A percentile compares a stretch with the other conserved stretches of the same genome.
These are phyloP conservation scores for Noccaea caerulescens DNA, from an alignment of 345 rosid species.

Conservation along the genomic window DNA sequence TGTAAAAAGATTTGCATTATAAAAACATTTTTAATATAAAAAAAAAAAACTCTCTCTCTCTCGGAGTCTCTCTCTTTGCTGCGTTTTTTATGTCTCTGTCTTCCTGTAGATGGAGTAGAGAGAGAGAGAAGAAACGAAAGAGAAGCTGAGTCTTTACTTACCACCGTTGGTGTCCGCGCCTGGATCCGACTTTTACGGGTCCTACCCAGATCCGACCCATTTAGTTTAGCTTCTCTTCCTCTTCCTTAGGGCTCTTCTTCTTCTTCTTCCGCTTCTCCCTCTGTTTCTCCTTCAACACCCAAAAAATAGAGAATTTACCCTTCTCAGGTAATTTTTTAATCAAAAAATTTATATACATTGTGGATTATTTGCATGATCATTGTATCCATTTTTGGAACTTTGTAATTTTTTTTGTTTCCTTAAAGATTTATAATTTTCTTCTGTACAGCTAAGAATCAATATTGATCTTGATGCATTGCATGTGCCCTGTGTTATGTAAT, in stretches of 20 bases:
- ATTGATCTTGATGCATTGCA: constrained; percentile 4
- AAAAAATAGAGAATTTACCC: not conserved
- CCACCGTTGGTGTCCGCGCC: not conserved
- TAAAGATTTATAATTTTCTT: not conserved
- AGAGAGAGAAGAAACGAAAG: not conserved
- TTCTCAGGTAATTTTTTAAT: not conserved
- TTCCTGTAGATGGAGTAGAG: not conserved
- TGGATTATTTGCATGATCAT: not conserved
- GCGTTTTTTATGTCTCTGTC: too few species aligned
- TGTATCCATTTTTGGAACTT: not conserved
- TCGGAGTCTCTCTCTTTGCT: too few species aligned
- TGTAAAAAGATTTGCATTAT: too few species aligned
- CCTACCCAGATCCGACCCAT: constrained; percentile 15
- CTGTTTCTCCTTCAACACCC: not conserved
- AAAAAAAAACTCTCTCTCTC: too few species aligned
- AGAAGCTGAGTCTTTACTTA: not conserved
- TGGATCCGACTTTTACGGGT: constrained; percentile 43
- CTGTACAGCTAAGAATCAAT: constrained; percentile 12
- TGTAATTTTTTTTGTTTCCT: not conserved
- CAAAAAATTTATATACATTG: not conserved
- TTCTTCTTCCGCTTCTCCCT: not conserved
- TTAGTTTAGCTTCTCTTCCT: constrained; percentile 11
- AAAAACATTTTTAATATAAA: too few species aligned
- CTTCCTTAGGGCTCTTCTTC: not conserved
- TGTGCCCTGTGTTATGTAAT: constrained; percentile 11